phyloP scores from a whole-genome alignment of 805 yeast genomes.

The Hanseniaspora lindneri region DNA sequence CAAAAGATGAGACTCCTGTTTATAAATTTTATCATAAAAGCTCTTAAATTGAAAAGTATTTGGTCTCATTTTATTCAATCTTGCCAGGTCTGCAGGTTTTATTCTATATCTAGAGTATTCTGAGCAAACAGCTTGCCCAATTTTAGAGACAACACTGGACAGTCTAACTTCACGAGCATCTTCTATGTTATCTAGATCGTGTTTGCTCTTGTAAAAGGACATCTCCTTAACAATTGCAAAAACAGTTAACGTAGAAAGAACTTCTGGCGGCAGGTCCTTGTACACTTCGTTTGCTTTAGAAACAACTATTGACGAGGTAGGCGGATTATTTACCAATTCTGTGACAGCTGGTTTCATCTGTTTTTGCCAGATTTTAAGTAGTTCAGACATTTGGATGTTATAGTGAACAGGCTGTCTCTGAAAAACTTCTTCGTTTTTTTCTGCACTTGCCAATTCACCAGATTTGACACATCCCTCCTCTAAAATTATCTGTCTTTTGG shows the following conservation, averaged over 20 bases:
- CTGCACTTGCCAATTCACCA: not conserved
- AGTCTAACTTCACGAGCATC: not conserved
- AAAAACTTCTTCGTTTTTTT: not conserved
- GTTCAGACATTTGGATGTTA: slow-evolving; percentile 28
- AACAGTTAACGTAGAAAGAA: not conserved
- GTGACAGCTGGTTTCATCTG: slow-evolving; percentile 59
- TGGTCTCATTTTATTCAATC: not conserved
- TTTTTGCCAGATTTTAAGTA: slow-evolving; percentile 74
- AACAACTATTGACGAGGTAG: not conserved
- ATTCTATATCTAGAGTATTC: slow-evolving; percentile 7
- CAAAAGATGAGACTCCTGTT: not conserved
- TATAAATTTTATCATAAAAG: not conserved
- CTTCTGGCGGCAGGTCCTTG: slow-evolving; percentile 3
- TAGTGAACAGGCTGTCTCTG: not conserved
- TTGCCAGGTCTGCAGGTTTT: not conserved
- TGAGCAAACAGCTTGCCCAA: slow-evolving; percentile 1
- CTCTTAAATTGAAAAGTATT: not conserved
- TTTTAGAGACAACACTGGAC: not conserved
- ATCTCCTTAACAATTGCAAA: slow-evolving; percentile 6
- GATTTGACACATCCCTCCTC: slow-evolving; percentile 33
- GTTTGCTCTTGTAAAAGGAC: slow-evolving; percentile 4
- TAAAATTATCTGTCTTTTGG: slow-evolving; percentile 59
- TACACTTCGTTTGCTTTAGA: not conserved
- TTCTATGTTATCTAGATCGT: not conserved
- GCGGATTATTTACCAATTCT: slow-evolving; percentile 40